phyloP scores from a whole-genome alignment of 192 early-diverging fungal genomes.

The Thamnidium elegans region DNA sequence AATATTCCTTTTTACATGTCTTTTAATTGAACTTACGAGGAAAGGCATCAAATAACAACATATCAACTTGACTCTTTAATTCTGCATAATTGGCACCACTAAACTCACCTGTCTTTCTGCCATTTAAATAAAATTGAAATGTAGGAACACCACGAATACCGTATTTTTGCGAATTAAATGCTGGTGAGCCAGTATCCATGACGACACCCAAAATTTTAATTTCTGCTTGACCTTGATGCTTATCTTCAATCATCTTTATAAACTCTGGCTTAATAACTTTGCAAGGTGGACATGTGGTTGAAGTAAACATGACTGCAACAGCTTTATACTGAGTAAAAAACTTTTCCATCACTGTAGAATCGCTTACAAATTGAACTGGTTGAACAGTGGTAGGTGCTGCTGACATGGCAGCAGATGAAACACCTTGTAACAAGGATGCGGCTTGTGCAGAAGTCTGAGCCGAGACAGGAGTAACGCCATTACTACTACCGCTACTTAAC shows the following conservation, averaged over 20 bases:
- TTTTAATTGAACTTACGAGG: constrained; percentile 46
- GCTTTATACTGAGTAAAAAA: constrained; percentile 46
- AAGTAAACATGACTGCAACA: constrained; percentile 70
- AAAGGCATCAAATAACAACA: constrained; percentile 59
- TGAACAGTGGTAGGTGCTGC: constrained; percentile 18
- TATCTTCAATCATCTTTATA: constrained; percentile 52
- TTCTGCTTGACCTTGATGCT: constrained; percentile 21
- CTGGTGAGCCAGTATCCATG: constrained; percentile 57
- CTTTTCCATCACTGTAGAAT: constrained; percentile 39
- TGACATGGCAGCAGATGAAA: constrained; percentile 28
- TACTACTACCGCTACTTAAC: background rate
- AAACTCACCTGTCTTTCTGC: constrained; percentile 49
- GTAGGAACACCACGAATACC: constrained; percentile 66
- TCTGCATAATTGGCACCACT: constrained; percentile 61
- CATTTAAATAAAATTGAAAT: constrained; percentile 66
- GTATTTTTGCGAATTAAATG: constrained; percentile 48
- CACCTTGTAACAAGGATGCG: constrained; percentile 17
- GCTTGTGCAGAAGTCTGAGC: constrained; percentile 20
- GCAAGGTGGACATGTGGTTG: constrained; percentile 66
- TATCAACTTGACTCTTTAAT: constrained; percentile 56
- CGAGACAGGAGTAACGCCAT: background rate
- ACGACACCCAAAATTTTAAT: constrained; percentile 56
- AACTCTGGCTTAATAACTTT: constrained; percentile 67
- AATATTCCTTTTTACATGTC: background rate
- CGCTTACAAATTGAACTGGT: constrained; percentile 38